A percentile compares a stretch with the other conserved stretches of the same genome.
Evolutionary conservation across 345 rosid species (phyloP).

Genomic region (Aurinia saxatilis): DNA sequence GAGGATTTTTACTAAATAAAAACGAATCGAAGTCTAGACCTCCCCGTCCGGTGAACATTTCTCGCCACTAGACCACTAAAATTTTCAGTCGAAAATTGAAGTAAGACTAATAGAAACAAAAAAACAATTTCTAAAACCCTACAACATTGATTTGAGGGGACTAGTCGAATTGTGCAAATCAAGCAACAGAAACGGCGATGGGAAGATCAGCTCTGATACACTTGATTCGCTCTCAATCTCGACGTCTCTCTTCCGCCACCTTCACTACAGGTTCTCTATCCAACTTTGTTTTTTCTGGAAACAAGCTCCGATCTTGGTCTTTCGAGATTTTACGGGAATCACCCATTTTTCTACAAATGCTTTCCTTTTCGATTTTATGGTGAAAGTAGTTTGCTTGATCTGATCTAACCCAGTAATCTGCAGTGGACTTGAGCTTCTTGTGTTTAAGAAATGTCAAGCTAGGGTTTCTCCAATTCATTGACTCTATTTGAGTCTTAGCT

Average conservation of each 20-base stretch:
- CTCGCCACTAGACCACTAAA: too few species aligned
- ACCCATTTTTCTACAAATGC: too few species aligned
- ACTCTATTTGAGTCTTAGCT: background rate
- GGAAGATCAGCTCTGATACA: constrained; percentile 54
- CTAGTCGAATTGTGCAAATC: background rate
- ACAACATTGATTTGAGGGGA: background rate
- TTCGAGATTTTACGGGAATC: background rate
- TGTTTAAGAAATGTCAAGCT: background rate
- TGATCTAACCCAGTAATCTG: background rate
- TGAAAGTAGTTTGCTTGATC: background rate
- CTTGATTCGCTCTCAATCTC: constrained; percentile 56
- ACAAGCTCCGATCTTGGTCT: background rate
- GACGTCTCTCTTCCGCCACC: constrained; percentile 33
- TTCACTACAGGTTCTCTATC: constrained; percentile 41
- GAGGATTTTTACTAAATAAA: too few species aligned
- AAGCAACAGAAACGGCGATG: constrained; percentile 36
- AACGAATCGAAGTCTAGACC: too few species aligned
- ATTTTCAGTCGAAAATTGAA: too few species aligned
- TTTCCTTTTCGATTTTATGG: background rate
- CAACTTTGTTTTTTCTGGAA: background rate
- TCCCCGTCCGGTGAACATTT: too few species aligned
- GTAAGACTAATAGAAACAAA: too few species aligned
- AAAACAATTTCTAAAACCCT: constrained; percentile 13
- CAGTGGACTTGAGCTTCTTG: background rate
- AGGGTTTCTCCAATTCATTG: background rate